Conservation (phyloP, 306 rosid species). For the Carpinus fangiana region DNA sequence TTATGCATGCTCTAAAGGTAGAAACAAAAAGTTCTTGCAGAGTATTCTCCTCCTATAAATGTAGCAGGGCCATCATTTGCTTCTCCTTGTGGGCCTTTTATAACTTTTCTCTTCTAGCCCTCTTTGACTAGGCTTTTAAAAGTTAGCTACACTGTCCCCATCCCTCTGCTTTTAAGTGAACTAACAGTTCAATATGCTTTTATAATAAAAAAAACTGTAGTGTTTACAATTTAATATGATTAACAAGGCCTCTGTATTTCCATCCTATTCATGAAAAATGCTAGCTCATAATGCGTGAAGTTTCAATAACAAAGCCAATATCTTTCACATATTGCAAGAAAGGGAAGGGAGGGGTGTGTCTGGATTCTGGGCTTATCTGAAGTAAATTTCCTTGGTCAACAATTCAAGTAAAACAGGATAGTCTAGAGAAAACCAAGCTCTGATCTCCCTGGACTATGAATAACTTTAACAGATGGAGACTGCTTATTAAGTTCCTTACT, state of each 20-base stretch:
- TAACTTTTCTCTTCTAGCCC: neutral
- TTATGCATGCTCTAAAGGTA: conserved; percentile 16
- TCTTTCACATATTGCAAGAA: neutral
- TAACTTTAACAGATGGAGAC: neutral
- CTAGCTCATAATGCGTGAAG: neutral
- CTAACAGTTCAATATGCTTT: neutral
- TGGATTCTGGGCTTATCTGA: neutral
- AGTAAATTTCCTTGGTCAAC: neutral
- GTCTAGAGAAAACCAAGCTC: conserved; percentile 1
- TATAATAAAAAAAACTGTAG: neutral
- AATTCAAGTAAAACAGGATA: neutral
- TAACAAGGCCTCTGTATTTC: conserved; percentile 3
- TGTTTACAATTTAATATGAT: conserved; percentile 3
- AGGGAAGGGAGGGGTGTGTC: neutral
- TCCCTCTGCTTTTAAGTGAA: neutral
- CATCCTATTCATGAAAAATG: neutral
- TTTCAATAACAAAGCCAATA: neutral
- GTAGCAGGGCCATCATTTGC: conserved; percentile 8
- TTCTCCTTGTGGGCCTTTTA: neutral
- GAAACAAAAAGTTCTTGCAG: conserved; percentile 5
- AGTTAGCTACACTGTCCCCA: conserved; percentile 1
- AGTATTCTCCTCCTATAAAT: conserved; percentile 16
- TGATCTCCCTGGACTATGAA: neutral
- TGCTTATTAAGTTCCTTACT: neutral
- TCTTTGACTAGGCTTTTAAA: conserved; percentile 11